These are phyloP conservation scores for Crepidotus variabilis DNA, from an alignment of 768 basidiomycete genomes.

Conservation along the genomic window DNA sequence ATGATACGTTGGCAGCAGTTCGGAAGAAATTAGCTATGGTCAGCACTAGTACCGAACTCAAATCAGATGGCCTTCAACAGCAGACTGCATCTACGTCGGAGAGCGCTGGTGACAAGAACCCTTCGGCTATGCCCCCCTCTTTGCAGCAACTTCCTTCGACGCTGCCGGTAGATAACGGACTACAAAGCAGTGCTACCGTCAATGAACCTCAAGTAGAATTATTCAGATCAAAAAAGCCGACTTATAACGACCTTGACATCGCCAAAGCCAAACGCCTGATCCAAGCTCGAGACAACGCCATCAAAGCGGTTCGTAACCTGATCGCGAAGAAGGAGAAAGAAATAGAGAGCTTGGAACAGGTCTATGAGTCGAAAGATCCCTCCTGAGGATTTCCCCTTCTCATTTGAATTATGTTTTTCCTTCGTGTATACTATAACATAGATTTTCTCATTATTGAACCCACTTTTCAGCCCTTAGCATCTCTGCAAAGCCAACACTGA, in stretches of 20 bases:
- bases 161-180: not conserved
- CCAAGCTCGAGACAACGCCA: conserved; percentile 63
- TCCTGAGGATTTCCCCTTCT: not conserved
- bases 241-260: conserved; percentile 58
- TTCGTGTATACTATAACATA: not conserved
- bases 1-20: conserved; percentile 55
- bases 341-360: too few species aligned
- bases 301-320: conserved; percentile 55
- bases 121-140: too few species aligned
- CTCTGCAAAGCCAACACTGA: too few species aligned
- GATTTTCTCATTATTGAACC: too few species aligned
- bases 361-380: not conserved
- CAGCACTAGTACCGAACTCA: conserved; percentile 1
- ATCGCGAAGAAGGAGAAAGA: conserved; percentile 36
- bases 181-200: not conserved
- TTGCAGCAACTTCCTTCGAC: too few species aligned
- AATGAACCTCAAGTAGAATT: not conserved
- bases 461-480: too few species aligned
- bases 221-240: conserved; percentile 23
- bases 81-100: too few species aligned
- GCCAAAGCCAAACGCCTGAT: conserved; percentile 65
- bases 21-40: conserved; percentile 40
- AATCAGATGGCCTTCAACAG: not conserved
- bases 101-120: too few species aligned
- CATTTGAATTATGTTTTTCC: not conserved